Evolutionary conservation across 768 basidiomycete species (phyloP).

Genomic region (Tylopilus balloui): DNA sequence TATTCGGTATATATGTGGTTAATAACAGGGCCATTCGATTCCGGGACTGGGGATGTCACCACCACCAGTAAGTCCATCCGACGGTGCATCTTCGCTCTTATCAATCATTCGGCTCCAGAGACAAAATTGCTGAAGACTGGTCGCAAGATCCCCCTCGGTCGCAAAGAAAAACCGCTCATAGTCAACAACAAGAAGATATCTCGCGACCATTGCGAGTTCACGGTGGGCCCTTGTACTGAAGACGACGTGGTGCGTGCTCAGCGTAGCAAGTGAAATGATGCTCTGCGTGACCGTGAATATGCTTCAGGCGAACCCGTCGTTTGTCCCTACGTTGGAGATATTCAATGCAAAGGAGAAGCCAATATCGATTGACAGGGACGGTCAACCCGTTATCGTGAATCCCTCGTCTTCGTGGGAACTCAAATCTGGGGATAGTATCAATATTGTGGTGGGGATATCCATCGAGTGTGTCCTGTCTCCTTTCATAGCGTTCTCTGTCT

Average conservation of each 20-base stretch:
- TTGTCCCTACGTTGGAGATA: slow-evolving; percentile 46
- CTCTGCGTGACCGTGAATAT: neutral
- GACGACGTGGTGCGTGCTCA: slow-evolving; percentile 52
- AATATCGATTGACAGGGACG: slow-evolving; percentile 39
- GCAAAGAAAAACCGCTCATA: slow-evolving; percentile 49
- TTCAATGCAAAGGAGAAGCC: slow-evolving; percentile 45
- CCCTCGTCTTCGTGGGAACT: slow-evolving; percentile 39
- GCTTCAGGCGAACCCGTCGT: slow-evolving; percentile 45
- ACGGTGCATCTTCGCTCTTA: slow-evolving; percentile 23
- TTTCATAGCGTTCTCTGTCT: neutral
- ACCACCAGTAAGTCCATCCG: slow-evolving; percentile 37
- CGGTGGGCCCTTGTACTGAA: slow-evolving; percentile 46
- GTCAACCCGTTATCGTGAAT: slow-evolving; percentile 32
- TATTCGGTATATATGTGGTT: slow-evolving; percentile 43
- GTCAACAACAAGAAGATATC: slow-evolving; percentile 65
- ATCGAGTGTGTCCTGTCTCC: slow-evolving; percentile 40
- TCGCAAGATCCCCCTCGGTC: slow-evolving; percentile 49
- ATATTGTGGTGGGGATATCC: slow-evolving; percentile 39
- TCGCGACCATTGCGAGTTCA: slow-evolving; percentile 52
- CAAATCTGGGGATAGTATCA: slow-evolving; percentile 50
- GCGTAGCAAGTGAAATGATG: neutral
- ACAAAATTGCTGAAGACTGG: slow-evolving; percentile 62
- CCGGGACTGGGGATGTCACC: slow-evolving; percentile 30
- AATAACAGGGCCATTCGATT: slow-evolving; percentile 52
- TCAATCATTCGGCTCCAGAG: slow-evolving; percentile 27